Evolutionary conservation across 1,284 basidiomycete genomes (phyloP), one percentile per base, ranked within the genome.

Genomic region (Golubevia pallescens): DNA sequence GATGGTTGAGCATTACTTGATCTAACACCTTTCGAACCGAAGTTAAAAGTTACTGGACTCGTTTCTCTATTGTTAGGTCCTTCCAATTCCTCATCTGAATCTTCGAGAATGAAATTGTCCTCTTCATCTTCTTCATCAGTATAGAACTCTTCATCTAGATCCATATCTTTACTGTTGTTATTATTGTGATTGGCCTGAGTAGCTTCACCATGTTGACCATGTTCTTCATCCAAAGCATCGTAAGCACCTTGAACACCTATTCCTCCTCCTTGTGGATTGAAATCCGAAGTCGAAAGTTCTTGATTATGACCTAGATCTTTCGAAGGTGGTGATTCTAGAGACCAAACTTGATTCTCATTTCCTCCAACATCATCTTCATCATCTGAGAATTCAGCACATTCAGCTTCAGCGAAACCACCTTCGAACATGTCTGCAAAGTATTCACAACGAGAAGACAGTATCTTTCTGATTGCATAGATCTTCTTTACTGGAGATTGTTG

Each of bases 391-490:
- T 68, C 66, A 13, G 63, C 68, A 3, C 64, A 63, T 48, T 78
- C 78, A 4, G 70, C 77, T 42, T 80, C 78, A 56, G 68, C 60
- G 57, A 80, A 80, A 13, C 76, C 76, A 56, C 78, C 69, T 19
- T 77, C 74, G 54, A 80, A 80, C 77, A 80, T 78, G 66, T 74
- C 74, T 2, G 72, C 60, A 28, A 80, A 80, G 67, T 80, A 80
- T 48, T 79, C 71, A 62, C 70, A 73, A 2, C 78, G 69, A 1
- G 73, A 67, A 21, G 75, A 67, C 21, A 80, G 71, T 57, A 80
- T 77, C 69, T 80, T 79, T 23, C 75, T 74, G 68, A 80, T 80
- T 3, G 77, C 78, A 54, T 79, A 80, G 59, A 80, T 73, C 60
- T 71, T 69, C 10, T 38, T 38, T 4, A 38, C 34, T n/a, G n/a